Evolutionary conservation across 148 eudicot species (phyloP), one percentile per base, ranked within the genome.

Genomic region (Camellia granthamiana): DNA sequence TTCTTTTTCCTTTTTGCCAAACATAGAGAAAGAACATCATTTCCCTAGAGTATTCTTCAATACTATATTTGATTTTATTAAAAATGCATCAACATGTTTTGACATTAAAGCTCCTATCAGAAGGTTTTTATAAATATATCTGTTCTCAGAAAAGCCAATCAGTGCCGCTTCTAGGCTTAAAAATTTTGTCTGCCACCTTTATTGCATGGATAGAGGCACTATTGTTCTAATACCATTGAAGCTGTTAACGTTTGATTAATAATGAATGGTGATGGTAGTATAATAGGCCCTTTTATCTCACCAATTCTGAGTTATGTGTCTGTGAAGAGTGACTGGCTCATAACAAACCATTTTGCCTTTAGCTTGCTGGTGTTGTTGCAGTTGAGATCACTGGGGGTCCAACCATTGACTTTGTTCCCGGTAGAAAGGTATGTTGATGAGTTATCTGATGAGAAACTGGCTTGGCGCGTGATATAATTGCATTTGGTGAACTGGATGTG

Each of bases 361-460:
- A 95, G 98, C 98, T 95, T 88, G 98, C 97, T 79, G 98, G 98
- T 75, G 94, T 93, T 84, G 97, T 95, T 82, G 98, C 98, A 43
- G 97, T 95, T 72, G 98, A 95, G 87, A 91, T 93, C 61, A 95
- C 98, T 19, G 98, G 98, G 74, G 98, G 98, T 55, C 98, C 97
- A 8, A 90, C 90, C 12, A 60, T 95, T 82, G 89, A 87, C 67
- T 95, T 95, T 85, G 91, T 90, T 85, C 94, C 98, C 75, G 98
- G 98, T 66, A 87, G 98, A 89, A 91, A 89, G 94, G 98, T 94
- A 80, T 74, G 84, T 80, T n/a, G 38, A 77, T 72, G 9, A 75
- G 59, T 72, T 54, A 15, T 11, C 49, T 56, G 61, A 46, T 21
- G 38, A 72, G 52, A 72, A 79, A 81, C 58, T 13, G 68, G 21